Base-by-base conservation (phyloP, 176 grass and related monocot genomes). In the Eragrostis curvula region DNA sequence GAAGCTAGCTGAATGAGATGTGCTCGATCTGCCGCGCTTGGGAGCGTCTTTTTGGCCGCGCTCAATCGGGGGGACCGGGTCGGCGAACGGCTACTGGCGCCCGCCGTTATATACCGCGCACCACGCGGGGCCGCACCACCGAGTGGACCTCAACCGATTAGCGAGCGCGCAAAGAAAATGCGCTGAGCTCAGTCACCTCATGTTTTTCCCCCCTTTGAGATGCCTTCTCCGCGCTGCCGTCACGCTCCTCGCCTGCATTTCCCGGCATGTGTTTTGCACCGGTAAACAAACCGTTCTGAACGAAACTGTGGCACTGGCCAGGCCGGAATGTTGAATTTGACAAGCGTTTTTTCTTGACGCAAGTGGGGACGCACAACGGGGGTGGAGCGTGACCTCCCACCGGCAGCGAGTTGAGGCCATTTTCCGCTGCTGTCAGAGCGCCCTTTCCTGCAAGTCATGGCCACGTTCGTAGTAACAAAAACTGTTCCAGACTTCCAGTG, bases 371-470 rank as follows among this genome's bases (percentile, higher is more conserved):
- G 47, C 58, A 21, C n/a, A n/a, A n/a, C n/a, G 29, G 48, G 41
- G 9, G 42, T 39, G 74, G 86, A 73, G 17, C 0, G 74, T 63
- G 87, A 89, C 83, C 72, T 71, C 47, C 87, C 12, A 72, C 78
- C 71, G 78, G 87, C 44, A 65, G 48, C 65, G 63, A 70, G 71
- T 76, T 23, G 82, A 5, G 24, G 53, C 7, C 47, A 16, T 44
- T 36, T 30, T 15, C 41, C 30, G 18, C 15, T 32, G 68, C 40
- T 47, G 75, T 72, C 68, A 80, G 68, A 24, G 32, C 32, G 57
- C 30, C 46, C 70, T 72, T 71, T 85, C 47, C 62, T 58, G 40
- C 36, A 9, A 45, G 87, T 46, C 66, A 55, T 70, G 87, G 82
- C 61, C 30, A 24, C 56, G 51, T 39, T 18, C 21, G 9, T n/a